A percentile compares a stretch with the other conserved stretches of the same genome.
These are phyloP conservation scores for Aspergillus sclerotialis DNA, from an alignment of 2,329 filamentous ascomycete species.

Conservation along the genomic window DNA sequence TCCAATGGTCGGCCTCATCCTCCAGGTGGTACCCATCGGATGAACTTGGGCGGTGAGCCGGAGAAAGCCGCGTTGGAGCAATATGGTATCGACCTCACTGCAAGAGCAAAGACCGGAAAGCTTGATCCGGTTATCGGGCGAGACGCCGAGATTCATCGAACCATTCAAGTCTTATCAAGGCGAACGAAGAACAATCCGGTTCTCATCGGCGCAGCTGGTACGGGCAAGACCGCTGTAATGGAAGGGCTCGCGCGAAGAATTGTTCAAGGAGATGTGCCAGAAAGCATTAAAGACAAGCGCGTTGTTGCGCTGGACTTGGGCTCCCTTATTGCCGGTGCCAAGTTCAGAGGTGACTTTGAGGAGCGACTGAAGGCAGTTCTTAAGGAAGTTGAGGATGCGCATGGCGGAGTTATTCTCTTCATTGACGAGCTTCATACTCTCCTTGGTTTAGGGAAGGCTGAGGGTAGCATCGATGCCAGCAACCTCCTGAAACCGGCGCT, in stretches of 20 bases:
- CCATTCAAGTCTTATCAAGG: conserved; percentile 86
- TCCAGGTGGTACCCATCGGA: conserved; percentile 85
- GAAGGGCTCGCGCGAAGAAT: conserved; percentile 88
- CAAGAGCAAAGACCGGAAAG: conserved; percentile 76
- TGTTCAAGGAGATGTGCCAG: conserved; percentile 84
- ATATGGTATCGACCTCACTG: conserved; percentile 85
- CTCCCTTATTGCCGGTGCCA: conserved; percentile 88
- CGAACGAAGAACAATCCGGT: conserved; percentile 96
- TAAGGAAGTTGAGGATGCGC: conserved; percentile 81
- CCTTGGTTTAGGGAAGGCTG: conserved; percentile 85
- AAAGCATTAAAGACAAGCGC: conserved; percentile 89
- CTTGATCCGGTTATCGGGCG: conserved; percentile 93
- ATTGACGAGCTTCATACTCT: conserved; percentile 91
- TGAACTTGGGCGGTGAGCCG: conserved; percentile 71
- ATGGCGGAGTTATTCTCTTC: conserved; percentile 88
- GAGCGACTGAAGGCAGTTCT: conserved; percentile 86
- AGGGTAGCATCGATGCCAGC: conserved; percentile 93
- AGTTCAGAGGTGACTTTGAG: conserved; percentile 93
- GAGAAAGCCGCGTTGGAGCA: conserved; percentile 86
- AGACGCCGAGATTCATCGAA: conserved; percentile 84
- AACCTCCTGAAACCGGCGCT: conserved; percentile 90
- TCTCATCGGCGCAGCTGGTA: conserved; percentile 84
- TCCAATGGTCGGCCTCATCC: conserved; percentile 67
- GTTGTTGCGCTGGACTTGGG: conserved; percentile 85
- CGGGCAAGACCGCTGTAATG: conserved; percentile 87